These are phyloP conservation scores for Ilyonectria mors-panacis DNA, from an alignment of 2,329 filamentous ascomycete genomes.

Conservation along the genomic window DNA sequence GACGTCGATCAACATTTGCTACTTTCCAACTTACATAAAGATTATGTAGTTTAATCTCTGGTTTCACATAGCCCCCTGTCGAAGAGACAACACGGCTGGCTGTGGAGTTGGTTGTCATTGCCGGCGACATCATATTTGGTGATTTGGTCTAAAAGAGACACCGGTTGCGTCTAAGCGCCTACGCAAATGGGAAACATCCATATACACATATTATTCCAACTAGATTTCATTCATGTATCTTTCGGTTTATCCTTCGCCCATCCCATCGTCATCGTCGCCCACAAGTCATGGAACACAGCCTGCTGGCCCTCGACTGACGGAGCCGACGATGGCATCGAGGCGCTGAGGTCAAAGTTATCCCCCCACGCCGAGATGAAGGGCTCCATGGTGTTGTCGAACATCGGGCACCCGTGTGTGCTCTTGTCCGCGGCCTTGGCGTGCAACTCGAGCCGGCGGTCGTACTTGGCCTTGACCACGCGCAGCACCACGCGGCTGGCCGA, in stretches of 20 bases:
- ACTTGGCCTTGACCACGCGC: conserved; percentile 62
- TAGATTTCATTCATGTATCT: conserved; percentile 8
- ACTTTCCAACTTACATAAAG: no score
- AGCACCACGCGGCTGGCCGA: conserved; percentile 64
- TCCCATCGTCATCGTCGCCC: conserved; percentile 64
- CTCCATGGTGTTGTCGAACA: conserved; percentile 67
- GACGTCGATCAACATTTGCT: no score
- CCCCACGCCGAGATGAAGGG: conserved; percentile 63
- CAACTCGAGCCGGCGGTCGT: conserved; percentile 56
- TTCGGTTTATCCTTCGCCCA: conserved; percentile 53
- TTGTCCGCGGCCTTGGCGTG: conserved; percentile 34
- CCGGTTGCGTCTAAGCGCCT: background rate
- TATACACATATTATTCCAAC: background rate
- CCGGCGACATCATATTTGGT: background rate
- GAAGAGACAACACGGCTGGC: no score
- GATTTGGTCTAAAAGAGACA: no score
- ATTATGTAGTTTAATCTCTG: no score
- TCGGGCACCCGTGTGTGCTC: conserved; percentile 59
- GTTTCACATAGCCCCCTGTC: no score
- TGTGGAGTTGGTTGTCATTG: no score
- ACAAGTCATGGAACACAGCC: conserved; percentile 60
- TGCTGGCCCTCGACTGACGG: conserved; percentile 36
- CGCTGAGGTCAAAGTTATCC: conserved; percentile 48
- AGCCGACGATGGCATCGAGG: conserved; percentile 20
- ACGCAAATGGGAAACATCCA: background rate